These are phyloP conservation scores for Alternaria panax DNA, from an alignment of 2,329 filamentous ascomycete genomes.

Conservation along the genomic window DNA sequence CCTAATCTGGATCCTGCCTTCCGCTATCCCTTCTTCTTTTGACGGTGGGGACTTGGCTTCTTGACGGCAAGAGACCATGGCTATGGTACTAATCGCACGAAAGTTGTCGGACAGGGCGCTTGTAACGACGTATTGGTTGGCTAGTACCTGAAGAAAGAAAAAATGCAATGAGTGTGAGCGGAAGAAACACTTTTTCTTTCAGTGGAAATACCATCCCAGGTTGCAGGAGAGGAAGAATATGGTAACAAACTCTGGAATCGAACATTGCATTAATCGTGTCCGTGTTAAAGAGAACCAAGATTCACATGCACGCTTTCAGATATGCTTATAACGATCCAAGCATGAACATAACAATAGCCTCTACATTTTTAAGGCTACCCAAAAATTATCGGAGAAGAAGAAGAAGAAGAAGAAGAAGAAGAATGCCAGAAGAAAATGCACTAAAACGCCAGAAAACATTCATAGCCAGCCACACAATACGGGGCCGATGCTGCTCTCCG, in stretches of 20 bases:
- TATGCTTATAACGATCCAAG: no score
- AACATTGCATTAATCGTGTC: no score
- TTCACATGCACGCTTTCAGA: no score
- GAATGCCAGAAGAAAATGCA: neutral
- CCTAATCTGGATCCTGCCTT: neutral
- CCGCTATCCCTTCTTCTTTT: neutral
- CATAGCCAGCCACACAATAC: conserved; percentile 1
- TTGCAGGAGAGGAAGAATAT: neutral
- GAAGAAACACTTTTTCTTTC: neutral
- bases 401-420: no score
- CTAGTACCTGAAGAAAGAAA: no score
- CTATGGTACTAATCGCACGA: no score
- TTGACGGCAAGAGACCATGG: no score
- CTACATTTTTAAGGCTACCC: neutral
- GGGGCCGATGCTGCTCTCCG: neutral
- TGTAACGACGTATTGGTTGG: neutral
- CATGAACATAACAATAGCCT: neutral
- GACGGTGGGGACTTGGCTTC: no score
- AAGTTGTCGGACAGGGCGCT: neutral
- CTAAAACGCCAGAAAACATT: neutral
- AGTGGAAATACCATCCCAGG: no score
- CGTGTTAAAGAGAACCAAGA: no score
- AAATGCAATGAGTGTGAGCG: neutral
- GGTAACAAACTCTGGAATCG: neutral
- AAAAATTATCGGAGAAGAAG: neutral